Percentiles rank a stretch among this genome's conserved stretches.
phyloP scores from a whole-genome alignment of 352 stramenopile genomes.

The Phytophthora sp. region DNA sequence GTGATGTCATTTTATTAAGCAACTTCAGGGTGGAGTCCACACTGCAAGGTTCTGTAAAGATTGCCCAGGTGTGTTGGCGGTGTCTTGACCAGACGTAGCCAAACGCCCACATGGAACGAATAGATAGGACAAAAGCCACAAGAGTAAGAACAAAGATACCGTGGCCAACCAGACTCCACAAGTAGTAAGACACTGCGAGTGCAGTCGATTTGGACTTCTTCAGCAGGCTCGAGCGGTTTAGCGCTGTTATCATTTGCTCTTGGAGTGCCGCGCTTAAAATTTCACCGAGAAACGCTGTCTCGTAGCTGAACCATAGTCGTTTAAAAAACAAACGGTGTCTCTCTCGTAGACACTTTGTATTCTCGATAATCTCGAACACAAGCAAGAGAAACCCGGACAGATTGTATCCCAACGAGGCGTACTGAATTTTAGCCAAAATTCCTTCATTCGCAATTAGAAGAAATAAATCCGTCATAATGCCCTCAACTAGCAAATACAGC shows the following conservation, averaged over 20 bases:
- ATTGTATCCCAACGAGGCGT: conserved; percentile 36
- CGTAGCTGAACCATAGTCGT: conserved; percentile 31
- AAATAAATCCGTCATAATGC: conserved; percentile 39
- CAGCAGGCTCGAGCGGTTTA: conserved; percentile 12
- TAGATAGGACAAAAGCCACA: conserved; percentile 13
- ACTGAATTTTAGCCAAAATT: conserved; percentile 24
- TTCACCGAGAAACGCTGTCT: conserved; percentile 26
- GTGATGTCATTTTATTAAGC: conserved; percentile 22
- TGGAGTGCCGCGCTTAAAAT: conserved; percentile 13
- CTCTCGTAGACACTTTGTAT: not conserved
- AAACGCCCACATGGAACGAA: conserved; percentile 17
- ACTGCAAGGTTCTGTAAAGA: conserved; percentile 23
- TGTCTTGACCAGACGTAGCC: conserved; percentile 17
- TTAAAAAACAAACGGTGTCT: conserved; percentile 13
- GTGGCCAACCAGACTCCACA: conserved; percentile 24
- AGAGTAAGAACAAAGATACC: conserved; percentile 18
- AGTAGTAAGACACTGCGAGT: conserved; percentile 27
- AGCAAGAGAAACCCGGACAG: conserved; percentile 21
- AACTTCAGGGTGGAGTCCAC: conserved; percentile 22
- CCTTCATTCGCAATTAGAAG: conserved; percentile 36
- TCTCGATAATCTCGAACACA: conserved; percentile 37
- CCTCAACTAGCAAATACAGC: conserved; percentile 31
- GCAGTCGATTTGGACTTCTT: conserved; percentile 17
- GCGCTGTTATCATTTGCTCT: conserved; percentile 13
- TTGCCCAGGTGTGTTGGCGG: not conserved